Base-by-base conservation (phyloP, 306 rosid species). In the Vicia sativa region DNA sequence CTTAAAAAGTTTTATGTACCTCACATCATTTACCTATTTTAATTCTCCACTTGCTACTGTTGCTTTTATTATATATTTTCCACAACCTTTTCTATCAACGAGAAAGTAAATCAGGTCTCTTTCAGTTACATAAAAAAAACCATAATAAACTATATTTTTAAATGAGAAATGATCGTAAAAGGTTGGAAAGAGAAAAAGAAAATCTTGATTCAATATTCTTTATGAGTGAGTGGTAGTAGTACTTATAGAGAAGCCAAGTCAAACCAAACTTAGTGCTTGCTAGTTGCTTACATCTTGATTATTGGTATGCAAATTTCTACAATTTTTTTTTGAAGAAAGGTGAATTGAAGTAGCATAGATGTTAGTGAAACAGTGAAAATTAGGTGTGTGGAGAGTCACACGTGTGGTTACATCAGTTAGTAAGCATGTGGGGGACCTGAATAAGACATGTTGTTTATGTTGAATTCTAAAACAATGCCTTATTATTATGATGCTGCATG, bases 181-280 rank as follows among this genome's bases (percentile, higher is more conserved):
- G 23, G 23, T 21, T 21, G 23, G 23, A 21, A 2, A 21, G 39
- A 16, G 38, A 42, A 31, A 80, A 15, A 42, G 25, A 19, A 61
- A 11, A 65, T 31, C 49, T 55, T 18, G 3, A 44, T 7, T 28
- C 53, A 18, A 42, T 62, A 23, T 23, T 55, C 21, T 68, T 11
- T 9, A 62, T 63, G 31, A 53, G 61, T 48, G 52, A 31, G 53
- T 48, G 65, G 37, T 12, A 25, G 23, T 25, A 25, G 23, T 25
- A 26, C 38, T 12, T 31, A 9, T 61, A 65, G 75, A 65, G 79
- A 83, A 77, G 87, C 76, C 83, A 81, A 81, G 88, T 81, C 88
- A 79, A 79, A 87, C 75, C 74, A 25, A 49, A 72, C 75, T 68
- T 72, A 56, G 18, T 31, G 68, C 57, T 38, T n/a, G 31, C 66